These are phyloP conservation scores for Curvularia lunata DNA, from an alignment of 2,329 filamentous ascomycete genomes.

Conservation along the genomic window DNA sequence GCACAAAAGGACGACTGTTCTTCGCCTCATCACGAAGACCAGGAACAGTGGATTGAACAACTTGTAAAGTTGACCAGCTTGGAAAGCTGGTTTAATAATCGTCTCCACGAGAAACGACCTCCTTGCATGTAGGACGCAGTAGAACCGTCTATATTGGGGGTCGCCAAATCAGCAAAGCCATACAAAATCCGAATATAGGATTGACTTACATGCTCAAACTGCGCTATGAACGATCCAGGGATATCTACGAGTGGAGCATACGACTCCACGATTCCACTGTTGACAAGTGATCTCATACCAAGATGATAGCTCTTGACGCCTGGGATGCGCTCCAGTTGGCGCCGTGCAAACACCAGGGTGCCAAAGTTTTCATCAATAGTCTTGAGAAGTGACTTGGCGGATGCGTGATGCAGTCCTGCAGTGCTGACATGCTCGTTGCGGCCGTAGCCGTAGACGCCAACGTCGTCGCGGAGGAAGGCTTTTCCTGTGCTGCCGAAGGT, in stretches of 20 bases:
- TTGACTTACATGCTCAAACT: slow-evolving; percentile 94
- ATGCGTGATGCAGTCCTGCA: slow-evolving; percentile 74
- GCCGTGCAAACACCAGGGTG: slow-evolving; percentile 84
- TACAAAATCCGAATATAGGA: too few relatives aligned
- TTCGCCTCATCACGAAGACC: neutral
- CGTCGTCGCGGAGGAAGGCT: slow-evolving; percentile 81
- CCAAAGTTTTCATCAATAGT: slow-evolving; percentile 96
- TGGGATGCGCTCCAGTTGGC: slow-evolving; percentile 79
- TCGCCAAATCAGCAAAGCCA: neutral
- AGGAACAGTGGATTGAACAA: neutral
- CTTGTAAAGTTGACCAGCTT: neutral
- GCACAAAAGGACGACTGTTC: neutral
- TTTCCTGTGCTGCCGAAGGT: slow-evolving; percentile 94
- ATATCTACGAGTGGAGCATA: slow-evolving; percentile 89
- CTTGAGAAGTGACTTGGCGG: slow-evolving; percentile 81
- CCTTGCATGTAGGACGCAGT: slow-evolving; percentile 66
- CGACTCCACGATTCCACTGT: slow-evolving; percentile 80
- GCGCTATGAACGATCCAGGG: slow-evolving; percentile 91
- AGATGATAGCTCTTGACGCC: slow-evolving; percentile 91
- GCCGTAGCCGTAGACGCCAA: slow-evolving; percentile 68
- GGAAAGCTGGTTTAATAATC: slow-evolving; percentile 66
- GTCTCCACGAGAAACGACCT: slow-evolving; percentile 83
- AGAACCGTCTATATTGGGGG: slow-evolving; percentile 37
- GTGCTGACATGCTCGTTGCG: slow-evolving; percentile 72
- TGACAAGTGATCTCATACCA: slow-evolving; percentile 84